Percentiles rank a stretch among this genome's conserved stretches.
Evolutionary conservation across 2,329 filamentous ascomycete species (phyloP).

Genomic region (Parafenestella ontariensis): DNA sequence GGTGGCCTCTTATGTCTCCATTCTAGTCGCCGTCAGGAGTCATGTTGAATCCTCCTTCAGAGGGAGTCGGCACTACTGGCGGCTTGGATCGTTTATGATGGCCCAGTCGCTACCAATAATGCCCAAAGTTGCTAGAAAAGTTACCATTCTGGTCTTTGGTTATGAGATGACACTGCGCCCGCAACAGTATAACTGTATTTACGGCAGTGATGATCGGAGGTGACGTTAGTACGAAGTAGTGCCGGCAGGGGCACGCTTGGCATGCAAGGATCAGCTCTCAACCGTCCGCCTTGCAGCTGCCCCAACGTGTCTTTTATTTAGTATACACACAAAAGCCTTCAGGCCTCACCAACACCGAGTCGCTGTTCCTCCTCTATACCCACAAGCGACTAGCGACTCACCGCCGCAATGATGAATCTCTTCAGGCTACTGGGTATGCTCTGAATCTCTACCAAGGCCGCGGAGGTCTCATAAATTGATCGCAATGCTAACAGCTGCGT

Average conservation of each 20-base stretch:
- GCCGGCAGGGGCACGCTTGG: slow-evolving; percentile 33
- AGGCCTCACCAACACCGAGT: slow-evolving; percentile 19
- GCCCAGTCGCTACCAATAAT: background rate
- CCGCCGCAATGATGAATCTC: slow-evolving; percentile 67
- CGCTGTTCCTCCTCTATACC: slow-evolving; percentile 21
- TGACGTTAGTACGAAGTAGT: slow-evolving; percentile 26
- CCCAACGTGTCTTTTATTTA: slow-evolving; percentile 49
- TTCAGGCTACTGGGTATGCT: slow-evolving; percentile 70
- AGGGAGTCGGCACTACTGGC: no score
- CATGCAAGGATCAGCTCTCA: slow-evolving; percentile 41
- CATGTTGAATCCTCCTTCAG: background rate
- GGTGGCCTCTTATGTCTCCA: background rate
- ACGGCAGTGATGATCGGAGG: slow-evolving; percentile 5
- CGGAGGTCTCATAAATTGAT: background rate
- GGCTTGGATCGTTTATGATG: background rate
- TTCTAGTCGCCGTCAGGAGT: background rate
- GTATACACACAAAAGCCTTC: slow-evolving; percentile 10
- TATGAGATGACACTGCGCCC: no score
- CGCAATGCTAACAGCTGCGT: slow-evolving; percentile 33
- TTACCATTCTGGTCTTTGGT: no score
- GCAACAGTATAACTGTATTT: no score
- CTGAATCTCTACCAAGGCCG: background rate
- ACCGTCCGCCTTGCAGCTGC: slow-evolving; percentile 31
- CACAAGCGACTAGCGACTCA: slow-evolving; percentile 24
- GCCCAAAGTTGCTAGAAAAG: background rate